Evolutionary conservation across 306 rosid species (phyloP).

Genomic region (Rubus parviflorus): DNA sequence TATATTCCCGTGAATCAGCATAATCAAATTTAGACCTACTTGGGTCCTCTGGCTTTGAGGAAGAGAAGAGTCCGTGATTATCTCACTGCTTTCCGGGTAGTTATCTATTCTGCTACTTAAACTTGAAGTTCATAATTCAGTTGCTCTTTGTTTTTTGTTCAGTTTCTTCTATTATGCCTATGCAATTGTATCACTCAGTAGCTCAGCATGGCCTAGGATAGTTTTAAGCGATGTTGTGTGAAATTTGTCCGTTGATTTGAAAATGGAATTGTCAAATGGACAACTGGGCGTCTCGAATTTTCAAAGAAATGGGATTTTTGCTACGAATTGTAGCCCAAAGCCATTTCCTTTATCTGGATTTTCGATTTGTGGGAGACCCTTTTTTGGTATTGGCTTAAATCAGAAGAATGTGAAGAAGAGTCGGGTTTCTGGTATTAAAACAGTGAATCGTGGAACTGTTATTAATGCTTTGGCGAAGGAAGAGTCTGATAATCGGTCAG

Average conservation of each 20-base stretch:
- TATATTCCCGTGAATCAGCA: background rate
- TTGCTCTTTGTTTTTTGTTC: background rate
- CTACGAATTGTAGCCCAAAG: conserved; percentile 27
- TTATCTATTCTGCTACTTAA: background rate
- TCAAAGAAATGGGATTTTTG: conserved; percentile 38
- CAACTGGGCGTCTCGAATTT: conserved; percentile 39
- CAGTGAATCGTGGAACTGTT: conserved; percentile 29
- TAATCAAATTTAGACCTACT: background rate
- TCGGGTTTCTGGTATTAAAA: conserved; percentile 16
- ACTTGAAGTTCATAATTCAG: background rate
- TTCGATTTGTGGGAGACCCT: conserved; percentile 39
- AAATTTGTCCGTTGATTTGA: background rate
- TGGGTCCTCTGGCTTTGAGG: background rate
- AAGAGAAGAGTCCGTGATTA: background rate
- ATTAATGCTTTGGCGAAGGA: conserved; percentile 43
- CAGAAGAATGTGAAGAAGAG: conserved; percentile 23
- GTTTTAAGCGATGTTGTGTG: background rate
- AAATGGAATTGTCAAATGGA: conserved; percentile 35
- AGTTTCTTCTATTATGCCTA: background rate
- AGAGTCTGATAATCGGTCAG: conserved; percentile 35
- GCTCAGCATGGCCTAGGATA: background rate
- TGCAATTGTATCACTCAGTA: background rate
- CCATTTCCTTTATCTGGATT: conserved; percentile 31
- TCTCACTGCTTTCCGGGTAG: background rate
- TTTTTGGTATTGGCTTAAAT: conserved; percentile 31